A percentile compares a stretch with the other conserved stretches of the same genome.
Conservation (phyloP, 257 asterid species). For the Nicotiana undulata region DNA sequence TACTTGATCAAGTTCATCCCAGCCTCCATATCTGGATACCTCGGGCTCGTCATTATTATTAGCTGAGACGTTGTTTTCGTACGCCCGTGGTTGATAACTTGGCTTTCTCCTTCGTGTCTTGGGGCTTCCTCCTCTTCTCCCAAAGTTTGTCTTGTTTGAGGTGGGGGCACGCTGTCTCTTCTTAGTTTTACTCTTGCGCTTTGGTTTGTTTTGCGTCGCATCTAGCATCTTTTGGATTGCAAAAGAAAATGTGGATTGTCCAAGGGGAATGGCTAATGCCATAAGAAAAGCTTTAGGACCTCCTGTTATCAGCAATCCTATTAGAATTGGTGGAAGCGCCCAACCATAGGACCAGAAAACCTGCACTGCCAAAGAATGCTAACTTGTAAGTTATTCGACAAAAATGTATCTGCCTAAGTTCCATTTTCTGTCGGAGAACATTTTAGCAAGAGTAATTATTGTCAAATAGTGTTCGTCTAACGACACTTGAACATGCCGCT, state of each 20-base stretch:
- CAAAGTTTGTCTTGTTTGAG: slow-evolving; percentile 22
- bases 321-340: slow-evolving; percentile 47
- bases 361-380: slow-evolving; percentile 36
- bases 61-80: slow-evolving; percentile 12
- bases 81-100: slow-evolving; percentile 44
- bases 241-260: slow-evolving; percentile 62
- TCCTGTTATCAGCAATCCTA: slow-evolving; percentile 42
- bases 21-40: slow-evolving; percentile 47
- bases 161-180: slow-evolving; percentile 25
- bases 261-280: slow-evolving; percentile 60
- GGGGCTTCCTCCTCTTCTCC: slow-evolving; percentile 17
- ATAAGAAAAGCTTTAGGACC: slow-evolving; percentile 81
- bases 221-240: slow-evolving; percentile 37
- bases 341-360: slow-evolving; percentile 67
- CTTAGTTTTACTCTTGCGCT: slow-evolving; percentile 19
- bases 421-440: neutral
- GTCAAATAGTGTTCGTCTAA: neutral
- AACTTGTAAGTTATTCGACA: neutral
- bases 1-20: slow-evolving; percentile 62
- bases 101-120: slow-evolving; percentile 21
- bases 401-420: neutral
- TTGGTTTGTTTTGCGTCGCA: slow-evolving; percentile 19
- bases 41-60: slow-evolving; percentile 16
- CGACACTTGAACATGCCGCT: neutral
- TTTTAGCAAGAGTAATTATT: neutral